These are phyloP conservation scores for Trichoderma atrobrunneum DNA, from an alignment of 2,329 filamentous ascomycete species.

Conservation along the genomic window DNA sequence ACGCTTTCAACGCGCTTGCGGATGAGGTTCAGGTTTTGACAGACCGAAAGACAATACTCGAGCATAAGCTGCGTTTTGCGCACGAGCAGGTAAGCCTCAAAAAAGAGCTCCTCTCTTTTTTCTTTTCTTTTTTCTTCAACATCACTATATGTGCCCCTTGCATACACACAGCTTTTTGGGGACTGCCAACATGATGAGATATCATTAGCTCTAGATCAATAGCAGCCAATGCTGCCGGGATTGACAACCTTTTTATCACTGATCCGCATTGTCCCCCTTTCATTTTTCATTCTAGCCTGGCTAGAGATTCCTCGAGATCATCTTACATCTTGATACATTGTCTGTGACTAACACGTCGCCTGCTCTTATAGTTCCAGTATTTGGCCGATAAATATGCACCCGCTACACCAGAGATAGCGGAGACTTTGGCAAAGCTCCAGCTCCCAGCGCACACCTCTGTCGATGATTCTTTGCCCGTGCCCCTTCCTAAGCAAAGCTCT, in stretches of 20 bases:
- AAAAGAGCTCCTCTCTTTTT: constrained; percentile 12
- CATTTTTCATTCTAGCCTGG: constrained; percentile 25
- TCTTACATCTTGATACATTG: neutral
- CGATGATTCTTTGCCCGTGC: constrained; percentile 50
- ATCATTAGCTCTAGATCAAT: constrained; percentile 81
- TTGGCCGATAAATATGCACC: constrained; percentile 67
- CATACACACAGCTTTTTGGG: neutral
- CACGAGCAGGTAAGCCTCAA: constrained; percentile 61
- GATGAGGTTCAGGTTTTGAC: constrained; percentile 63
- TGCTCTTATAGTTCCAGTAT: constrained; percentile 54
- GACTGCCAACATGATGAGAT: constrained; percentile 39
- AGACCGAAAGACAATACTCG: constrained; percentile 62
- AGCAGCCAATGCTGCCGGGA: constrained; percentile 59
- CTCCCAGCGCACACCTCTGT: constrained; percentile 54
- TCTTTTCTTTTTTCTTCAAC: constrained; percentile 8
- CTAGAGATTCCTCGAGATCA: neutral
- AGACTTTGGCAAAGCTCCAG: constrained; percentile 65
- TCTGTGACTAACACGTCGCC: neutral
- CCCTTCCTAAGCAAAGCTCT: constrained; percentile 49
- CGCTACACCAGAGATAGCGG: constrained; percentile 62
- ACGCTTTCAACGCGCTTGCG: constrained; percentile 63
- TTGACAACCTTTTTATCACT: constrained; percentile 48
- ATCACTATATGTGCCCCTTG: neutral
- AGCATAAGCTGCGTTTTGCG: constrained; percentile 65
- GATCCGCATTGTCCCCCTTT: constrained; percentile 6